Base-by-base conservation (phyloP, 1,139 yeast species). In the Kodamaea fungicola region DNA sequence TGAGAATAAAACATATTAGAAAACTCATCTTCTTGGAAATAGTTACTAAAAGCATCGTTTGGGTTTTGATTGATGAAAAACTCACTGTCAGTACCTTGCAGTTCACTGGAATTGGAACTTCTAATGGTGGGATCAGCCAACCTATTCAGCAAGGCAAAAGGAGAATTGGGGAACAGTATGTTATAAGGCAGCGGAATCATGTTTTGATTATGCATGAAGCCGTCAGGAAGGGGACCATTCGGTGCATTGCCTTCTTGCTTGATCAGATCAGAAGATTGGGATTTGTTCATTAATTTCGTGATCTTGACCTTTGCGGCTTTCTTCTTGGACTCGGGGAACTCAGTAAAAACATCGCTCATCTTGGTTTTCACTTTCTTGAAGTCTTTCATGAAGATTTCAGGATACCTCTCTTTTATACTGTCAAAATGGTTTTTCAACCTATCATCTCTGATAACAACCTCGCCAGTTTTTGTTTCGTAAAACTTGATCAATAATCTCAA, bases 381-480 rank as follows among this genome's bases (percentile, higher is more conserved):
- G 6, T 9, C 27, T 24, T 9, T 43, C 13, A 41, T 37, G 28
- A 49, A 49, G 13, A 64, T 33, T 10, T 61, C 63, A 0, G 72
- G 71, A 40, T 51, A 59, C 7, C 46, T 35, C 13, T 22, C 34
- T 32, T 54, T 44, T 8, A 55, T 49, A 28, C 47, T 41, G 4
- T 54, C 51, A 26, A 68, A 49, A 39, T 64, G 63, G 1, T 45
- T 44, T 25, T 42, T 39, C 21, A 68, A 51, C 10, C 28, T 39
- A 8, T 49, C 49, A 29, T 48, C 34, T 7, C 40, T 38, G 1
- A 45, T 53, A 7, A 52, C 32, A 26, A 59, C 45, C 6, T 37
- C 40, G 21, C 43, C 40, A 13, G 54, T 49, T 12, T 50, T 48
- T 8, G 46, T 41, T 35, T 64, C 66, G 34, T 59, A 55, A 16